Percentiles rank a stretch among this genome's conserved stretches.
Conservation (phyloP, 2,329 filamentous ascomycete species). For the Hymenoscyphus infarciens region DNA sequence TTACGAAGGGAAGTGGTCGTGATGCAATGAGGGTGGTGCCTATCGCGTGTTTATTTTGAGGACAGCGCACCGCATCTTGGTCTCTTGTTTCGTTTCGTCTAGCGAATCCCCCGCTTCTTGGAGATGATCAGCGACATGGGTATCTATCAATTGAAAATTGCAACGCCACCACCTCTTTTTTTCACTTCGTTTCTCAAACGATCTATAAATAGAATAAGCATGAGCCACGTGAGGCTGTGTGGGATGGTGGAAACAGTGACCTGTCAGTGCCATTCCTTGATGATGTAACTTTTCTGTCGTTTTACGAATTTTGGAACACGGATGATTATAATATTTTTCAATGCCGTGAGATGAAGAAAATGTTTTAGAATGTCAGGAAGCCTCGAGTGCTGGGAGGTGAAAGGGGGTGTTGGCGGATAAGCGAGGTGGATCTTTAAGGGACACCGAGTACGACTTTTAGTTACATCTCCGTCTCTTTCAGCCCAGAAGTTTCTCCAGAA, state of each 20-base stretch:
- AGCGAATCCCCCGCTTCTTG: not conserved
- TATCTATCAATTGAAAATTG: not conserved
- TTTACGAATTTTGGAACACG: not conserved
- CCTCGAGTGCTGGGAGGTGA: not conserved
- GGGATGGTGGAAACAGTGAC: not conserved
- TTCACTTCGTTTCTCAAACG: not conserved
- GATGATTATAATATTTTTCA: not conserved
- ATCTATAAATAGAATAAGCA: not conserved
- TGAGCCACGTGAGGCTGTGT: constrained; percentile 1
- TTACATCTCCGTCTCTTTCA: not conserved
- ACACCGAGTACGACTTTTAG: not conserved
- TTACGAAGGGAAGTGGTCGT: not conserved
- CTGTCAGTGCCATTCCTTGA: not conserved
- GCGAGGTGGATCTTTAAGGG: not conserved
- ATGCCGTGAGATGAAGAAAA: no score
- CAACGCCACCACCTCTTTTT: not conserved
- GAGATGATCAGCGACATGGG: not conserved
- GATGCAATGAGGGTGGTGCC: not conserved
- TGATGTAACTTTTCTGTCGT: not conserved
- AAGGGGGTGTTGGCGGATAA: not conserved
- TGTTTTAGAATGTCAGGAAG: no score
- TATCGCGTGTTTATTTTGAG: not conserved
- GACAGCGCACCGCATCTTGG: not conserved
- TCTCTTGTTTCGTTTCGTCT: not conserved
- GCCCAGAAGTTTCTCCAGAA: not conserved